Conservation (phyloP, 2,329 filamentous ascomycete species). For the Colletotrichum phormii region DNA sequence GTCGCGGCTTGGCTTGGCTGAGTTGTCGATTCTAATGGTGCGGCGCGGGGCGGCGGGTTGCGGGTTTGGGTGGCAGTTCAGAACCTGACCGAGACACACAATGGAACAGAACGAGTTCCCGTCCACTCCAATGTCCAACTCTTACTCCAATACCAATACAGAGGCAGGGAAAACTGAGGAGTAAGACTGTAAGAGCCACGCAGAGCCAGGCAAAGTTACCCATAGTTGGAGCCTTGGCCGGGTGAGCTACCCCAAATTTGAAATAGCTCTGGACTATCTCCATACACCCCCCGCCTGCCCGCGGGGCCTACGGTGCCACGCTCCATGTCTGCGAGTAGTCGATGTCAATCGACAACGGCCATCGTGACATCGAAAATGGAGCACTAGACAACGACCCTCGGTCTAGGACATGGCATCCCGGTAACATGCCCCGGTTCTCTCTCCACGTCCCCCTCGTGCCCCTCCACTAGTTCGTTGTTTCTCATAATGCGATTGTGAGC, state of each 20-base stretch:
- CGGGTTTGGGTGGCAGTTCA: not conserved
- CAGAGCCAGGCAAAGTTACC: not conserved
- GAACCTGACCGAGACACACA: not conserved
- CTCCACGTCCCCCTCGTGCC: slow-evolving; percentile 6
- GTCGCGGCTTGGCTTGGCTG: slow-evolving; percentile 15
- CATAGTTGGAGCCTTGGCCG: not conserved
- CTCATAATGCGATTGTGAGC: slow-evolving; percentile 3
- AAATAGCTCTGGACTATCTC: not conserved
- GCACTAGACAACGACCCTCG: slow-evolving; percentile 11
- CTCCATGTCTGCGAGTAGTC: slow-evolving; percentile 27
- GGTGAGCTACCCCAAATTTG: slow-evolving; percentile 24
- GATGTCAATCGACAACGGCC: slow-evolving; percentile 16
- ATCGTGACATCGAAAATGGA: slow-evolving; percentile 29
- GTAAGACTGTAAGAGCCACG: not conserved
- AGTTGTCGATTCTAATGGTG: not conserved
- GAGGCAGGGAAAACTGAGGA: not conserved
- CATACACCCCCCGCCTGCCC: slow-evolving; percentile 1
- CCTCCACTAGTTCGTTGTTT: slow-evolving; percentile 25
- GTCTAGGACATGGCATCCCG: slow-evolving; percentile 22
- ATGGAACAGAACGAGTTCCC: not conserved
- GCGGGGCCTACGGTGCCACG: slow-evolving; percentile 5
- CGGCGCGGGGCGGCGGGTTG: not conserved
- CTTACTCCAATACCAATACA: not conserved
- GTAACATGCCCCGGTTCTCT: slow-evolving; percentile 9
- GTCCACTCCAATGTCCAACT: not conserved